Evolutionary conservation across 2,329 filamentous ascomycete genomes (phyloP).

Genomic region (Penicillium sp.): DNA sequence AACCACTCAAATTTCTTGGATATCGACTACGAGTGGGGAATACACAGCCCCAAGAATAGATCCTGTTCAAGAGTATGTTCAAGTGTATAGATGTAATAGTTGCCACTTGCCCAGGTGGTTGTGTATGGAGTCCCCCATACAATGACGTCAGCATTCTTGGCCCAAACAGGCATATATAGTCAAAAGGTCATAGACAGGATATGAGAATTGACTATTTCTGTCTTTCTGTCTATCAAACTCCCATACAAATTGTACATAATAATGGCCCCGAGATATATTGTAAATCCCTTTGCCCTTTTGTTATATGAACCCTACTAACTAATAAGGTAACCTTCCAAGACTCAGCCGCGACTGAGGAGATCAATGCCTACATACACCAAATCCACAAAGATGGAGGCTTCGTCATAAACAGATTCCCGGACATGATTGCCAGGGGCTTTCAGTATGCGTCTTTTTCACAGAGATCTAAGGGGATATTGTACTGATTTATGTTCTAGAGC

Average conservation of each 20-base stretch:
- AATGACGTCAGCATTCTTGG: not conserved
- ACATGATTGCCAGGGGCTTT: conserved; percentile 3
- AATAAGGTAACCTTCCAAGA: conserved; percentile 4
- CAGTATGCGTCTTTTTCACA: not conserved
- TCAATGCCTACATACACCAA: not conserved
- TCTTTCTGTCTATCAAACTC: no score
- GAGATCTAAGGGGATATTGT: not conserved
- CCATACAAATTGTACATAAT: not conserved
- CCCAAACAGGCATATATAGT: not conserved
- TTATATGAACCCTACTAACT: not conserved
- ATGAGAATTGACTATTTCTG: not conserved
- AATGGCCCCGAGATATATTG: not conserved
- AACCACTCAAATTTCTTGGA: not conserved
- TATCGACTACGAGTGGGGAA: not conserved
- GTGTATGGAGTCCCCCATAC: not conserved
- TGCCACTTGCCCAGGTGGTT: no score
- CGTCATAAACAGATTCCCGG: conserved; percentile 1
- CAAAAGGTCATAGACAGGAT: not conserved
- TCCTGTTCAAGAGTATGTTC: not conserved
- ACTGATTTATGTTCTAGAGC: not conserved
- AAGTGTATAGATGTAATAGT: no score
- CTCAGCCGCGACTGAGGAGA: conserved; percentile 2
- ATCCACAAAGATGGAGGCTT: not conserved
- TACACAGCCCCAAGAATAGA: not conserved
- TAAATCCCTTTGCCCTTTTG: not conserved